These are phyloP conservation scores for Brasenia schreberi DNA, from an alignment of 164 flowering plant species.

Conservation along the genomic window DNA sequence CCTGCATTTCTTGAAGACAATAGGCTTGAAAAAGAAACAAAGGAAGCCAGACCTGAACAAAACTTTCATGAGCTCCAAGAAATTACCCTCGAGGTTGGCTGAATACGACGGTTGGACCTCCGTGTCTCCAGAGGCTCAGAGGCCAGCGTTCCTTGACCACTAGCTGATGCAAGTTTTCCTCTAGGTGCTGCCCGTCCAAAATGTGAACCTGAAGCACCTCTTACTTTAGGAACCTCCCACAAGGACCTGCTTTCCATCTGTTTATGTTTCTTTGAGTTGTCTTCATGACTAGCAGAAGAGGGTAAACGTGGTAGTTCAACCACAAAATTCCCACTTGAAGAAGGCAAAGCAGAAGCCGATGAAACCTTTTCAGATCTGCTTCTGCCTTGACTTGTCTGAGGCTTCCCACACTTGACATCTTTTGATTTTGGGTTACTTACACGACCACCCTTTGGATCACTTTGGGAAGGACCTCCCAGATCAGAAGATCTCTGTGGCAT, in stretches of 20 bases:
- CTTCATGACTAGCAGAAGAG: constrained; percentile 10
- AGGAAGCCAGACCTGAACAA: too few species aligned
- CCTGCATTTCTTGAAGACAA: too few species aligned
- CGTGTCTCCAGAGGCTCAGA: constrained; percentile 39
- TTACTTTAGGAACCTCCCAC: not conserved
- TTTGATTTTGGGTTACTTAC: constrained; percentile 35
- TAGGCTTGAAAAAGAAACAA: too few species aligned
- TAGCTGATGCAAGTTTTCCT: constrained; percentile 37
- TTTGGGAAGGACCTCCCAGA: constrained; percentile 34
- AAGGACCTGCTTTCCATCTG: constrained; percentile 21
- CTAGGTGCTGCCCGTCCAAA: constrained; percentile 26
- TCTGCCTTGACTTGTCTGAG: constrained; percentile 23
- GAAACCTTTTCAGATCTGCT: constrained; percentile 27
- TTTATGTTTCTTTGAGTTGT: constrained; percentile 21
- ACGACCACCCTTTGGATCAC: constrained; percentile 49
- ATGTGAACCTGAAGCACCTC: constrained; percentile 21
- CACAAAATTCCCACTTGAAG: constrained; percentile 9
- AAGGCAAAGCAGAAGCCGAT: constrained; percentile 6
- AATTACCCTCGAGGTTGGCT: constrained; percentile 89
- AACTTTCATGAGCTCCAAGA: too few species aligned
- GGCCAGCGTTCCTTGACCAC: constrained; percentile 22
- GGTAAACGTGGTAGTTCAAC: constrained; percentile 13
- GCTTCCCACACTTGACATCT: constrained; percentile 35
- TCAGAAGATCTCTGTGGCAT: constrained; percentile 62
- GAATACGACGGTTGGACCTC: constrained; percentile 86